Evolutionary conservation across 1,284 basidiomycete species (phyloP).

Genomic region (Leccinum huronense): DNA sequence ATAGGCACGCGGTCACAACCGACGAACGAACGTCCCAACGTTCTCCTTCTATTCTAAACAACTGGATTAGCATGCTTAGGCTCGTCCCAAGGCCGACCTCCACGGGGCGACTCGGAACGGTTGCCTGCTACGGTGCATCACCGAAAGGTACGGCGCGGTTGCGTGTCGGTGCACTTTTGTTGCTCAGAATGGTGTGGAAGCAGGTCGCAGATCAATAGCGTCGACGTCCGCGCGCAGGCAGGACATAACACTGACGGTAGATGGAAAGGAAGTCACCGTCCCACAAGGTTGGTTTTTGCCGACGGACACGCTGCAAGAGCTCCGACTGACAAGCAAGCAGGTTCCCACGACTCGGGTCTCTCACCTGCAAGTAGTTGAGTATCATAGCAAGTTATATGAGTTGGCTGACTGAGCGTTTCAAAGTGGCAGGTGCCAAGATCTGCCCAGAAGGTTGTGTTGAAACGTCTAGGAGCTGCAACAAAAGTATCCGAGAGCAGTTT

Average conservation of each 20-base stretch:
- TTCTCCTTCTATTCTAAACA: background rate
- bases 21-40: slow-evolving; percentile 3
- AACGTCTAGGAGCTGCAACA: background rate
- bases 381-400: background rate
- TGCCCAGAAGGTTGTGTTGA: background rate
- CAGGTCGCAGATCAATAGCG: slow-evolving; percentile 60
- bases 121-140: slow-evolving; percentile 45
- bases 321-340: slow-evolving; percentile 40
- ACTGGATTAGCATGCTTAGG: slow-evolving; percentile 52
- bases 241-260: slow-evolving; percentile 87
- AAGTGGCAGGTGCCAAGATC: background rate
- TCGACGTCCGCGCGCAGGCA: slow-evolving; percentile 66
- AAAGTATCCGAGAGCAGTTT: background rate
- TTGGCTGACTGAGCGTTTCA: background rate
- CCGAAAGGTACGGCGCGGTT: slow-evolving; percentile 40
- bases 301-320: slow-evolving; percentile 7
- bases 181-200: slow-evolving; percentile 10
- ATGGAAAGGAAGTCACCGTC: slow-evolving; percentile 92
- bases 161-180: background rate
- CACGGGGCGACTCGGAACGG: slow-evolving; percentile 65
- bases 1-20: slow-evolving; percentile 24
- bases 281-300: slow-evolving; percentile 66
- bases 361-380: background rate
- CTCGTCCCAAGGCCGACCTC: slow-evolving; percentile 63
- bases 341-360: slow-evolving; percentile 43